Evolutionary conservation across 2,329 filamentous ascomycete genomes (phyloP).

Genomic region (Akanthomyces uredinophilus): DNA sequence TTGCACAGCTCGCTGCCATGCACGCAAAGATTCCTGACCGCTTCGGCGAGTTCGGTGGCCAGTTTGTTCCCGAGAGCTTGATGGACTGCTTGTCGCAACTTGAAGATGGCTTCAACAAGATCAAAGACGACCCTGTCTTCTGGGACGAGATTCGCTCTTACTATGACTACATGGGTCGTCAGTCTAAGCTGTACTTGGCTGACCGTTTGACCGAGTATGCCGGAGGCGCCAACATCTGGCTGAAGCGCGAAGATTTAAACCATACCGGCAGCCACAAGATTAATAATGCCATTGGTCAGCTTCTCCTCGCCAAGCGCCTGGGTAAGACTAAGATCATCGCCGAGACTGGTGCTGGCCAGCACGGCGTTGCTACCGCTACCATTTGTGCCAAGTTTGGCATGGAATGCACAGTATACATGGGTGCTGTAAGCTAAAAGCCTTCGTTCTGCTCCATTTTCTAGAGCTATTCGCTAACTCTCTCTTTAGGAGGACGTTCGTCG

Average conservation of each 20-base stretch:
- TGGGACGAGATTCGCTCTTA: slow-evolving; percentile 96
- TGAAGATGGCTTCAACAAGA: slow-evolving; percentile 83
- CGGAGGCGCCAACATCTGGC: slow-evolving; percentile 91
- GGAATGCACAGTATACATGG: slow-evolving; percentile 98
- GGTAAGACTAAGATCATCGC: slow-evolving; percentile 98
- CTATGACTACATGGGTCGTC: slow-evolving; percentile 95
- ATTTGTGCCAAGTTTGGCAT: slow-evolving; percentile 98
- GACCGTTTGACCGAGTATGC: slow-evolving; percentile 83
- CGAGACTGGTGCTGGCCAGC: slow-evolving; percentile 94
- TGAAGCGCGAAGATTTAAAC: slow-evolving; percentile 96
- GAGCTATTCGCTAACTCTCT: slow-evolving; percentile 20
- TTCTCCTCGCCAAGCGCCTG: slow-evolving; percentile 76
- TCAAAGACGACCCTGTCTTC: slow-evolving; percentile 82
- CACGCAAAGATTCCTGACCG: slow-evolving; percentile 76
- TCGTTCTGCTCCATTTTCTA: neutral
- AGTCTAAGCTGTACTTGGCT: slow-evolving; percentile 85
- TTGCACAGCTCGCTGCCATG: slow-evolving; percentile 78
- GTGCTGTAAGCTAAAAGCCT: slow-evolving; percentile 50
- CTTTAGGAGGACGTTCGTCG: slow-evolving; percentile 79
- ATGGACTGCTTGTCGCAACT: slow-evolving; percentile 95
- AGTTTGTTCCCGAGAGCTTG: slow-evolving; percentile 94
- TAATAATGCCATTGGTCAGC: slow-evolving; percentile 94
- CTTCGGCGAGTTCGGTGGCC: slow-evolving; percentile 93
- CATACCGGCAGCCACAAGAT: slow-evolving; percentile 99
- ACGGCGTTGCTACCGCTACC: slow-evolving; percentile 95